Evolutionary conservation across 2,329 filamentous ascomycete species (phyloP), one percentile per base, ranked within the genome.

Genomic region (Aspergillus piperis): DNA sequence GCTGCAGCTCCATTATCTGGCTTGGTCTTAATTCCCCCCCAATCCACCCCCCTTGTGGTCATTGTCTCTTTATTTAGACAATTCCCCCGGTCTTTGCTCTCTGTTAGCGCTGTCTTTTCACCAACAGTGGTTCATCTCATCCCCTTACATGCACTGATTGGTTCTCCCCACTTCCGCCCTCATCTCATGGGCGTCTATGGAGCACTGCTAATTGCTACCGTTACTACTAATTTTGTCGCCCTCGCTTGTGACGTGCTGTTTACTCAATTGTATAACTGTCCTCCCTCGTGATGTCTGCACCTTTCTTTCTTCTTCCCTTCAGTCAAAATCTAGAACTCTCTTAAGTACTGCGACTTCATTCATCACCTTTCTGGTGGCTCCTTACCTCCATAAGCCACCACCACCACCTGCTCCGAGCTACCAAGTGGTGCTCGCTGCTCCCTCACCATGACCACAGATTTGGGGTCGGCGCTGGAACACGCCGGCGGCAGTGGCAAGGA

Each of bases 381-480:
- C 25, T 32, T 19, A 17, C 7, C 8, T 15, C 47, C 11, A 30
- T 27, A 11, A 30, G 25, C 15, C 47, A 36, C 13, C 23, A 30
- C 30, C 11, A 15, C 19, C 38, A 15, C 55, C 44, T 13, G 36
- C 19, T 32, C 19, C 44, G 6, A 27, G 19, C 50, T 27, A 27
- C 19, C 30, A 54, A 55, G 59, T 57, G 53, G 52, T 48, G 54
- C 39, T n/a, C 54, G 58, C 38, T 41, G 36, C 57, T 51, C 47
- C 50, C 47, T 60, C 58, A 64, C 13, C 50, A 73, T 71, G 68
- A 51, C 63, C 27, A 67, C 65, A 27, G 70, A 68, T 39, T 65
- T 78, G 48, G 73, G 71, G 50, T 53, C 71, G 32, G 74, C 75
- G 15, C 66, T 78, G 47, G 69, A 77, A 62, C 65, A 72, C 39